Evolutionary conservation across 495 filamentous ascomycete species (phyloP), one percentile per base, ranked within the genome.

Genomic region (Hamigera avellanea): DNA sequence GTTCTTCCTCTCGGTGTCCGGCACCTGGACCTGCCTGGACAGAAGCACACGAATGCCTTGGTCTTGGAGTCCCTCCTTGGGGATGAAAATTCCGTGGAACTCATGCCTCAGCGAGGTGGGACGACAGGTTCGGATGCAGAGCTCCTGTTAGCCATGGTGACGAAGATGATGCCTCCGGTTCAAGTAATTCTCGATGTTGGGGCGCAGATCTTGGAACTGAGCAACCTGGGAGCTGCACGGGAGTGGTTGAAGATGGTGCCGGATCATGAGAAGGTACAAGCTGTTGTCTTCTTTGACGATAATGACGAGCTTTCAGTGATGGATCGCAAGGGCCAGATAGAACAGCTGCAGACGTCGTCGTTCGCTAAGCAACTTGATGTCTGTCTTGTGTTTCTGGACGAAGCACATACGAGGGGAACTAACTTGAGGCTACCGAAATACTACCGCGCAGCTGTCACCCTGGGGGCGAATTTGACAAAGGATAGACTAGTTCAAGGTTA

Each of bases 381-480:
- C 0, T 88, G 81, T 43, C 56, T 83, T 0, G 72, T 88, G 0
- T 88, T 79, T 46, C 61, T 88, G 1, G 83, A 87, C 33, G 75
- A 91, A 42, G 72, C 72, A 0, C 84, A 91, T 43, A 86, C 84
- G 0, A 56, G 84, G 44, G 84, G 84, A 0, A 82, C 73, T 1
- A 82, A 89, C 46, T 45, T 91, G 7, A 77, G 69, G 43, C 46
- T 91, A 2, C 82, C 83, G 0, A 37, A 37, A 0, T 12, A 62
- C 9, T 77, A 74, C 38, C 55, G 72, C 9, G 84, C 78, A 2
- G 78, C 78, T 2, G 71, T 91, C 5, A 87, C 79, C 0, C 59
- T 89, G 0, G 80, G 82, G 0, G 65, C 76, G 0, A 58, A 64
- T n/a, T 52, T 83, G 4, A 80, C 79, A 0, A 87, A 88, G 49